Conservation (phyloP, 1,284 basidiomycete genomes). For the Filobasidium uniguttulatum region DNA sequence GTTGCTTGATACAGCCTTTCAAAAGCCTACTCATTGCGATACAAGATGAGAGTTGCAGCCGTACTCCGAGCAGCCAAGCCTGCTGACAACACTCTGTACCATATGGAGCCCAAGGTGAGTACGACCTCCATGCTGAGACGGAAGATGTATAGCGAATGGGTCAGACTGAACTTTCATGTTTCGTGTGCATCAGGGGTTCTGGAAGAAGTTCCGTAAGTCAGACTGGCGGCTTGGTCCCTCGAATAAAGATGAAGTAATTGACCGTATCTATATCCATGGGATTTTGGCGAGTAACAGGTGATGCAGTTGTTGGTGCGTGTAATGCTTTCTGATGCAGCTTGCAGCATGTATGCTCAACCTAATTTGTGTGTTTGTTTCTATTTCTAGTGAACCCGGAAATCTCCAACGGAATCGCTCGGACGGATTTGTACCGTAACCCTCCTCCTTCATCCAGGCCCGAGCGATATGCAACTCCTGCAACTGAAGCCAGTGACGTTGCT, state of each 20-base stretch:
- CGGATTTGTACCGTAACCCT: slow-evolving; percentile 60
- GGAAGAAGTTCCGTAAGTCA: slow-evolving; percentile 77
- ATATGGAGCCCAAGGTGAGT: slow-evolving; percentile 57
- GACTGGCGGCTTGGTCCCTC: too few relatives aligned
- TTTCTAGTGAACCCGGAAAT: slow-evolving; percentile 67
- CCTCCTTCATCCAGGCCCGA: slow-evolving; percentile 76
- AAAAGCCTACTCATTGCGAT: too few relatives aligned
- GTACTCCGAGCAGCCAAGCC: slow-evolving; percentile 22
- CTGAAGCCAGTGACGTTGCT: slow-evolving; percentile 50
- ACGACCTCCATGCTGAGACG: not conserved
- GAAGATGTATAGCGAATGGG: not conserved
- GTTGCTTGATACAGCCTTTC: too few relatives aligned
- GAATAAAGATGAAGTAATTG: not conserved
- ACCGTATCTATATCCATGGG: not conserved
- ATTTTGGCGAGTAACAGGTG: slow-evolving; percentile 42
- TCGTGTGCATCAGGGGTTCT: slow-evolving; percentile 46
- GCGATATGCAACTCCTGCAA: slow-evolving; percentile 70
- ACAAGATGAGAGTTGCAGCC: slow-evolving; percentile 1
- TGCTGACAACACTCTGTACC: slow-evolving; percentile 74
- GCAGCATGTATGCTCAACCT: not conserved
- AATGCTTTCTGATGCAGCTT: not conserved
- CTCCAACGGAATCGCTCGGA: slow-evolving; percentile 76
- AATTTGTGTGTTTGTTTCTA: too few relatives aligned
- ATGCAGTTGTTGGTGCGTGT: slow-evolving; percentile 61
- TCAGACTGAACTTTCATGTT: slow-evolving; percentile 10